A percentile compares a stretch with the other conserved stretches of the same genome.
These are phyloP conservation scores for Triticum turgidum DNA, from an alignment of 176 grass and related monocot genomes.

Conservation along the genomic window DNA sequence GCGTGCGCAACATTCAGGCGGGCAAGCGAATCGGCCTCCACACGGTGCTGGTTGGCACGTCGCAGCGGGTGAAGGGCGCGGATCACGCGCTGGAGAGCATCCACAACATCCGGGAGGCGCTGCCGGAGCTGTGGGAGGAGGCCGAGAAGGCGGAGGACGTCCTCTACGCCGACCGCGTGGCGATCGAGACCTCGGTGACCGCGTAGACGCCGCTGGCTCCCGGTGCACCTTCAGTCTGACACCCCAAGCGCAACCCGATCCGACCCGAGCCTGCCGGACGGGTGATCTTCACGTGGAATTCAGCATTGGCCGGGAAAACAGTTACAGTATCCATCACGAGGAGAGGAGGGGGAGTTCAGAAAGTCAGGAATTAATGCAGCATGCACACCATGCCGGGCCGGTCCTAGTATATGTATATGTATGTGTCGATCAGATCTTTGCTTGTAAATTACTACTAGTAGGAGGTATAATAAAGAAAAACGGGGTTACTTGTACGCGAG, in stretches of 20 bases:
- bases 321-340: conserved; percentile 19
- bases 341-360: background rate
- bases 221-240: conserved; percentile 21
- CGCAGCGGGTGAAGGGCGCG: conserved; percentile 66
- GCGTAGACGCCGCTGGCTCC: conserved; percentile 42
- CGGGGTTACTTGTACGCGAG: conserved; percentile 30
- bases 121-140: conserved; percentile 92
- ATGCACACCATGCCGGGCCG: conserved; percentile 22
- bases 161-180: conserved; percentile 59
- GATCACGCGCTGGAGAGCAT: conserved; percentile 95
- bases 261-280: conserved; percentile 3
- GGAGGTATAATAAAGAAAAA: conserved; percentile 29
- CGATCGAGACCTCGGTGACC: conserved; percentile 82
- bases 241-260: background rate
- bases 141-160: conserved; percentile 74
- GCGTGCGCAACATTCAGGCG: conserved; percentile 80
- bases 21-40: conserved; percentile 85
- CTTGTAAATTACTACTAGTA: conserved; percentile 49
- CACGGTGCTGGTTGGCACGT: conserved; percentile 88
- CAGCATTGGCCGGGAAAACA: conserved; percentile 16
- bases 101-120: conserved; percentile 84
- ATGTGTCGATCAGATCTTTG: conserved; percentile 31
- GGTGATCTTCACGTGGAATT: conserved; percentile 31
- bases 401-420: conserved; percentile 35
- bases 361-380: conserved; percentile 18